Evolutionary conservation across 768 basidiomycete genomes (phyloP).

Genomic region (Tulasnella sp.): DNA sequence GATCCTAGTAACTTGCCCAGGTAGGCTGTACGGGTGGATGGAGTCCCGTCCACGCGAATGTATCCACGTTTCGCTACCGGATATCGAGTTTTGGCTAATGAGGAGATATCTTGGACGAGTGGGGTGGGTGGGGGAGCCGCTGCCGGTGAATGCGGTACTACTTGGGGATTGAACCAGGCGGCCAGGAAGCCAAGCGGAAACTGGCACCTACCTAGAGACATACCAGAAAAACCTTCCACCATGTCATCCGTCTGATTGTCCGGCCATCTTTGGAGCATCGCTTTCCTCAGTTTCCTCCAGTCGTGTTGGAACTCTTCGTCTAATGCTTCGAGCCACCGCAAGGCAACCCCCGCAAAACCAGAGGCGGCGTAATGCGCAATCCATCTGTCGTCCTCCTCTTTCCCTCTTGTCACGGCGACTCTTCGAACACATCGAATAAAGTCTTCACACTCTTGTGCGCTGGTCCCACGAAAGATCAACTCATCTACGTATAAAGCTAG

Average conservation of each 20-base stretch:
- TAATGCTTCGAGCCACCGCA: not conserved
- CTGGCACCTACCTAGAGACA: not conserved
- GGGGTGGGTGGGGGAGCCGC: not conserved
- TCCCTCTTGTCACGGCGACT: not conserved
- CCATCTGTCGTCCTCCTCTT: not conserved
- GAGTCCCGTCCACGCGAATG: not conserved
- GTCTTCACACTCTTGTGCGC: not conserved
- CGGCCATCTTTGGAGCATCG: not conserved
- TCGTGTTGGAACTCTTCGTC: not conserved
- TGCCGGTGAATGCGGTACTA: not conserved
- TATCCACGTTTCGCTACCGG: not conserved
- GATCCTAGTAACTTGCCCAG: not conserved
- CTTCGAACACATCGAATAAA: not conserved
- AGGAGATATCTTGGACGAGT: not conserved
- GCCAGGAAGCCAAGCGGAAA: not conserved
- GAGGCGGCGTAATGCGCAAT: not conserved
- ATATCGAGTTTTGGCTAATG: not conserved
- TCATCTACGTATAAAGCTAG: not conserved
- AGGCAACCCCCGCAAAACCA: not conserved
- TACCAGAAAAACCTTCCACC: not conserved
- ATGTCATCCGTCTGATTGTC: not conserved
- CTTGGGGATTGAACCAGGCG: no score
- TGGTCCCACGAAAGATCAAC: not conserved
- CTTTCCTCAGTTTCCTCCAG: not conserved
- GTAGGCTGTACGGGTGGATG: not conserved